Base-by-base conservation (phyloP, 2,329 filamentous ascomycete genomes). In the Juglanconis oblonga region DNA sequence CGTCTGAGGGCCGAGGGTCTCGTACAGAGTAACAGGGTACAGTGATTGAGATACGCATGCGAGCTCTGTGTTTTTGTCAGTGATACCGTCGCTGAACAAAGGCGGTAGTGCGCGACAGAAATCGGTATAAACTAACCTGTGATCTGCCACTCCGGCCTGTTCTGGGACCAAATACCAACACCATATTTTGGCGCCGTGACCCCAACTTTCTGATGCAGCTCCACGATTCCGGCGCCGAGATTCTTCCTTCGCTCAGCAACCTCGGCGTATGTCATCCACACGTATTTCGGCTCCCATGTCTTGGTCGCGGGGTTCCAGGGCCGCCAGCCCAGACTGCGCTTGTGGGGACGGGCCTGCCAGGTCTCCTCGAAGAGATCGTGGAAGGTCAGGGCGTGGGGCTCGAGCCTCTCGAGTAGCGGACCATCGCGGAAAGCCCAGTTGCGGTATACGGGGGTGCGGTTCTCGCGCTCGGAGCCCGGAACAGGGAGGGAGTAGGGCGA, bases 11-110 rank as follows among this genome's bases (percentile, higher is more conserved):
- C 94, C 94, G 5, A 99, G 85, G 11, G 94, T 97, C 75, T 98
- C 95, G 79, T 99, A 99, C 54, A 99, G 88, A 5, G 94, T 97
- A 58, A 99, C 92, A 29, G 89, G 91, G 76, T 83, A 98, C 35
- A 98, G 85, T 7, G 89, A 86, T 74, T 98, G 95, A 11, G 92
- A 95, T 77, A 91, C 87, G 72, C 90, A 88, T 44, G 86, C 95
- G 70, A 98, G 79, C 79, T 98, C 94, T 91, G 60, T 3, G 35
- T 7, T 6, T 7, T 42, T 24, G 50, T 64, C 50, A 62, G 48
- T 52, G 10, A 8, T 5, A 24, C 9, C 29, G 10, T 31, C 17
- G 10, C 14, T 10, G 8, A 10, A 14, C 7, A 13, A 10, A 5
- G 8, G 9, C 11, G 44, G 44, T 7, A 29, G n/a, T 8, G 35